Base-by-base conservation (phyloP, 345 rosid species). In the Ailanthus altissimus region DNA sequence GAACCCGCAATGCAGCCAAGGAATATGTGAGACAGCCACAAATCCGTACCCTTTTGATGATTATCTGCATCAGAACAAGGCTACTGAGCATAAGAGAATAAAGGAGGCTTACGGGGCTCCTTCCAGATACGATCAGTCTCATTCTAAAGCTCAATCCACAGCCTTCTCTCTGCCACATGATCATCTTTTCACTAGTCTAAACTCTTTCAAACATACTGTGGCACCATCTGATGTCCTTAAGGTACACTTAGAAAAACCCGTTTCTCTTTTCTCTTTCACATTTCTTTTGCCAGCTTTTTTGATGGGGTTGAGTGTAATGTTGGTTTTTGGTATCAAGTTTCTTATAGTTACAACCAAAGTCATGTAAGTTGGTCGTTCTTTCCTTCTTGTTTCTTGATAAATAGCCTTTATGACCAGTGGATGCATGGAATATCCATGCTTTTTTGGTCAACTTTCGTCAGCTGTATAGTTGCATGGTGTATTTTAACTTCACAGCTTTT, bases 1-100 rank as follows among this genome's bases (percentile, higher is more conserved):
- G 70, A 79, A 74, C 69, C 86, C 79, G 89, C 89, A 83, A 83
- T 82, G 86, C 87, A 78, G 86, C 80, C 79, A 77, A 76, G 85
- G 85, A 78, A 78, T 77, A 75, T 79, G 84, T 65, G 91, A 83
- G 54, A 66, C 83, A 74, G 70, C 72, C 60, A 69, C 81, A 45
- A 75, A 59, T 62, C 75, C 84, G 83, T 84, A 78, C 83, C 63
- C 72, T 67, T 50, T 79, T 51, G 84, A 88, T 81, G 89, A 83
- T 79, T 80, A 67, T 67, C 20, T 74, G 77, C 84, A 83, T 81
- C 85, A 84, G 81, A 81, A 63, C 77, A 72, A 68, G 77, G 18
- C 20, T 20, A 59, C 58, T 43, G 66, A 58, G 25, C 67, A 69
- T 67, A 65, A 59, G 75, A 76, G 83, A 82, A 73, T 83, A 72